Conservation (phyloP, 2,329 filamentous ascomycete species). For the Calonectria leucothoes region DNA sequence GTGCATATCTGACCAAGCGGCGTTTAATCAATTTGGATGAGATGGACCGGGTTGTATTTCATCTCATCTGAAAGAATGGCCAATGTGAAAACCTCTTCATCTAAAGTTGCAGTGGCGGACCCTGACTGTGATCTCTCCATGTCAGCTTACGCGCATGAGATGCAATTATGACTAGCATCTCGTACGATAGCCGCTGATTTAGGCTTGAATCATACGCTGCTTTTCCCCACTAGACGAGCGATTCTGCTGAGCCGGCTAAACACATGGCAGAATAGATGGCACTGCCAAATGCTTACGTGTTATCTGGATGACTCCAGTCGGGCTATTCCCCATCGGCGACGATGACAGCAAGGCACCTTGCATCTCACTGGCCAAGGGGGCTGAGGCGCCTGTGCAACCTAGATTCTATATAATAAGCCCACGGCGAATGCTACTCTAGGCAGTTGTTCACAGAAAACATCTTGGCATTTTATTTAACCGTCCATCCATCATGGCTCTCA, state of each 20-base stretch:
- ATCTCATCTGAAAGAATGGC: neutral
- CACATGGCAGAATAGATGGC: neutral
- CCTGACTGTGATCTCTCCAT: neutral
- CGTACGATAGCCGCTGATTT: neutral
- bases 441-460: neutral
- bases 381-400: too few species aligned
- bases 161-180: neutral
- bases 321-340: neutral
- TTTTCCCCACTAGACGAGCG: neutral
- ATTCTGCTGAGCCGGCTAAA: neutral
- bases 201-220: neutral
- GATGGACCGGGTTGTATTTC: neutral
- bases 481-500: slow-evolving; percentile 8
- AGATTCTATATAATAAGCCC: neutral
- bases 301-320: neutral
- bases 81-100: neutral
- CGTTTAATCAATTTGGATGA: neutral
- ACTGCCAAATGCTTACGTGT: neutral
- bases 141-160: neutral
- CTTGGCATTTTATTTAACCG: too few species aligned
- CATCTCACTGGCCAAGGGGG: neutral
- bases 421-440: too few species aligned
- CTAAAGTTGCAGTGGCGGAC: too few species aligned
- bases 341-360: neutral
- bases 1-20: neutral